These are phyloP conservation scores for Neotropicomus parvogracilis DNA, from an alignment of 1,284 basidiomycete species.

Conservation along the genomic window DNA sequence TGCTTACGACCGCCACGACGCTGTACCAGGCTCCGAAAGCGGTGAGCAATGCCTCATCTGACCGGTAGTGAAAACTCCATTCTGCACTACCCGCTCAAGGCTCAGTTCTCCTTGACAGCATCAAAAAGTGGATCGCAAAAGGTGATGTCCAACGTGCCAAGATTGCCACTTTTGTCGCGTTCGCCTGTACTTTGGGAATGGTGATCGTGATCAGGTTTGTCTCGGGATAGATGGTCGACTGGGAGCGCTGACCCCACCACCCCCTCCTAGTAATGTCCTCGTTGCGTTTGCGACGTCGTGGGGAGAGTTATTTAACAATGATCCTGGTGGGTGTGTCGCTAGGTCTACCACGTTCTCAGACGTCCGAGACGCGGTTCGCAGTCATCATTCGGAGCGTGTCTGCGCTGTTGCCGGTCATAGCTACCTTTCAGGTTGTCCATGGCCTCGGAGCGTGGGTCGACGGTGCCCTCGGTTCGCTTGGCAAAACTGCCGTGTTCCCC, in stretches of 20 bases:
- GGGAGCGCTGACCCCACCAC: neutral
- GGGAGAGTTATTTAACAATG: conserved; percentile 26
- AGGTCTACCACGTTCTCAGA: neutral
- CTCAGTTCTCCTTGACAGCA: conserved; percentile 14
- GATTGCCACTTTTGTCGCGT: conserved; percentile 19
- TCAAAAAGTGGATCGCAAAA: conserved; percentile 21
- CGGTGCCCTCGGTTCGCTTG: conserved; percentile 19
- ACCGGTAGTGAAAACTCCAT: conserved; percentile 22
- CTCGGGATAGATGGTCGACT: neutral
- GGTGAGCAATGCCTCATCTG: conserved; percentile 18
- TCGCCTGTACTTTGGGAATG: conserved; percentile 18
- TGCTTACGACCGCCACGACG: conserved; percentile 26
- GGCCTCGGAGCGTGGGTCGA: conserved; percentile 27
- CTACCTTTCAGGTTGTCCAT: conserved; percentile 23
- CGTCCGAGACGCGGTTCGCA: neutral
- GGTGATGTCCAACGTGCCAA: conserved; percentile 25
- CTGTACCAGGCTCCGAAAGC: conserved; percentile 25
- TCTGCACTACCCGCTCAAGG: neutral
- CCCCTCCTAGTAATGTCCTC: conserved; percentile 16
- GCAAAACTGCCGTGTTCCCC: conserved; percentile 27
- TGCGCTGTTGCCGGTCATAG: conserved; percentile 22
- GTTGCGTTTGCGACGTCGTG: conserved; percentile 20
- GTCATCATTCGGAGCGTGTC: conserved; percentile 21
- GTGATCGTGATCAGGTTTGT: conserved; percentile 21
- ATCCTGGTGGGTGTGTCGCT: conserved; percentile 19